Conservation (phyloP, 1,284 basidiomycete species). For the Papiliotrema flavescens region DNA sequence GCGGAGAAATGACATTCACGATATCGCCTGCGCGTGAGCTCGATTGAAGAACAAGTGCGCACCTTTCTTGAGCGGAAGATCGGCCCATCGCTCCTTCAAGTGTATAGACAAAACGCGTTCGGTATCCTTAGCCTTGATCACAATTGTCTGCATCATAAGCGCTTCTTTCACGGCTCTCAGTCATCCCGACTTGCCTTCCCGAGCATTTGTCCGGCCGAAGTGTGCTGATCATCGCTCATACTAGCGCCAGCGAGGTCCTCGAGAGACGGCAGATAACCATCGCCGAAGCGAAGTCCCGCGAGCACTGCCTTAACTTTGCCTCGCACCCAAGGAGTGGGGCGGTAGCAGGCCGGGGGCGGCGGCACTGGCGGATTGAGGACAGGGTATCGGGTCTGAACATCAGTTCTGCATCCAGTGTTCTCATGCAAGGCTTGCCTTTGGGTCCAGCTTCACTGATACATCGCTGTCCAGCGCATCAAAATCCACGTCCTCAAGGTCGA, state of each 20-base stretch:
- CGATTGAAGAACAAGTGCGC: conserved; percentile 1
- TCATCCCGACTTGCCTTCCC: no score
- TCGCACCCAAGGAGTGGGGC: conserved; percentile 34
- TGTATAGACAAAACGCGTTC: conserved; percentile 27
- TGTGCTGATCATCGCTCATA: no score
- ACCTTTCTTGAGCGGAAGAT: conserved; percentile 28
- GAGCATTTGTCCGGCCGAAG: no score
- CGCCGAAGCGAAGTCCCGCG: conserved; percentile 20
- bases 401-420: conserved; percentile 1
- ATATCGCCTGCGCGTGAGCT: conserved; percentile 59
- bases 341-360: conserved; percentile 21
- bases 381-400: conserved; percentile 29
- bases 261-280: conserved; percentile 16
- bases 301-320: conserved; percentile 29
- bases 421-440: neutral
- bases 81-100: conserved; percentile 44
- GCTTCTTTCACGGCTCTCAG: no score
- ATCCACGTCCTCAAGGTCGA: conserved; percentile 33
- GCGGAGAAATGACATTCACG: conserved; percentile 63
- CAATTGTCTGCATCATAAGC: conserved; percentile 20
- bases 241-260: neutral
- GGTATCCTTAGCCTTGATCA: conserved; percentile 16
- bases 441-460: conserved; percentile 2
- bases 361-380: conserved; percentile 34
- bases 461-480: conserved; percentile 31